phyloP scores from a whole-genome alignment of 2,329 filamentous ascomycete species.

The Talaromyces atroroseus region DNA sequence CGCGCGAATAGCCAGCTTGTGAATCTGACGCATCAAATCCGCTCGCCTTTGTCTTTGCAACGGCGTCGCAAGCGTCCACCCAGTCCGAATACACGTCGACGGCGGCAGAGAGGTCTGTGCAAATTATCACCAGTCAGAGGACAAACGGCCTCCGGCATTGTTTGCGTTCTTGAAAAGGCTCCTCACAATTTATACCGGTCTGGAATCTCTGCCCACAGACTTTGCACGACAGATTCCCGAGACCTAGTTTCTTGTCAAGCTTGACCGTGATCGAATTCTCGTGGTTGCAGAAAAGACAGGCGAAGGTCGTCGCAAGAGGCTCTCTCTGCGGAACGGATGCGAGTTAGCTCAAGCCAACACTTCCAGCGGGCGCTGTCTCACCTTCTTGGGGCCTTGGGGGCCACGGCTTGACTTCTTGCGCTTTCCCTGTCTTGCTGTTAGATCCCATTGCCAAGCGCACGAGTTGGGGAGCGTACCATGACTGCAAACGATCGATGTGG shows the following conservation, averaged over 20 bases:
- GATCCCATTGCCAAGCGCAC: background rate
- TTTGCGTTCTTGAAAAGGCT: background rate
- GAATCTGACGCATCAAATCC: constrained; percentile 25
- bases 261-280: constrained; percentile 88
- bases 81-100: constrained; percentile 98
- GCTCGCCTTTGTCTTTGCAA: constrained; percentile 56
- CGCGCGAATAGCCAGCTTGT: constrained; percentile 5
- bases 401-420: constrained; percentile 81
- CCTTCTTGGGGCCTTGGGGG: constrained; percentile 77
- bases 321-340: constrained; percentile 32
- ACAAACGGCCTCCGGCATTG: background rate
- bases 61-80: constrained; percentile 86
- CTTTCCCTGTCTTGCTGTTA: constrained; percentile 61
- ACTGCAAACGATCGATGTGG: background rate
- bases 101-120: constrained; percentile 74
- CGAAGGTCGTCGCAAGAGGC: constrained; percentile 67
- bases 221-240: constrained; percentile 82
- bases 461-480: background rate
- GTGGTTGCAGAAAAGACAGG: constrained; percentile 97
- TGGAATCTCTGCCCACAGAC: constrained; percentile 93
- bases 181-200: constrained; percentile 82
- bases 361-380: constrained; percentile 32
- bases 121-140: background rate
- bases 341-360: constrained; percentile 11
- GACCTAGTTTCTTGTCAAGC: constrained; percentile 84